Conservation (phyloP, 345 rosid species). For the Camelina sativa region DNA sequence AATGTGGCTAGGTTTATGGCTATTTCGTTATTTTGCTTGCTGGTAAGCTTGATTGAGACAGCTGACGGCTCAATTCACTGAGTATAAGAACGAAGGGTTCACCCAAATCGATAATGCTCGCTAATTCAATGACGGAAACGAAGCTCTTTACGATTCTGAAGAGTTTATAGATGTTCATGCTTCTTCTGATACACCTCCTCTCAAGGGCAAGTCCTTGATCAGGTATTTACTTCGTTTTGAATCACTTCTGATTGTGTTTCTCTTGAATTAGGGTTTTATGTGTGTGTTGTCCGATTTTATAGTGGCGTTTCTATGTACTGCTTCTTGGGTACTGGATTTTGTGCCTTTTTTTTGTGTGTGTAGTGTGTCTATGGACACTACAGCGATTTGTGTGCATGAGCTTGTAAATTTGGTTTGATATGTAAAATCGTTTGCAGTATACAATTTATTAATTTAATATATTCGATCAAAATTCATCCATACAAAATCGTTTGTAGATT, state of each 20-base stretch:
- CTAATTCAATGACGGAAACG: constrained; percentile 77
- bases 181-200: constrained; percentile 46
- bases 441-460: no score
- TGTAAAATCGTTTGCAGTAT: no score
- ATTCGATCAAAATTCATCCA: no score
- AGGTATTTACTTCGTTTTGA: constrained; percentile 42
- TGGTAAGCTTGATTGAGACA: not conserved
- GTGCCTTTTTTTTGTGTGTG: no score
- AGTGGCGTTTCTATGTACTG: no score
- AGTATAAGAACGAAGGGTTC: constrained; percentile 62
- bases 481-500: no score
- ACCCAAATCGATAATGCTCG: constrained; percentile 55
- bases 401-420: no score
- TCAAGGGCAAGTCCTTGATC: constrained; percentile 62
- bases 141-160: constrained; percentile 64
- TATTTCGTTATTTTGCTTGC: not conserved
- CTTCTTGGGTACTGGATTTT: no score
- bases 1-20: no score
- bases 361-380: no score
- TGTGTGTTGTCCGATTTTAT: no score
- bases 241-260: not conserved
- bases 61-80: constrained; percentile 62
- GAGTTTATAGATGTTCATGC: constrained; percentile 44
- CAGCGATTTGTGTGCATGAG: no score
- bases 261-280: not conserved